Conservation (phyloP, 2,329 filamentous ascomycete species). For the Pezicula radicicola region DNA sequence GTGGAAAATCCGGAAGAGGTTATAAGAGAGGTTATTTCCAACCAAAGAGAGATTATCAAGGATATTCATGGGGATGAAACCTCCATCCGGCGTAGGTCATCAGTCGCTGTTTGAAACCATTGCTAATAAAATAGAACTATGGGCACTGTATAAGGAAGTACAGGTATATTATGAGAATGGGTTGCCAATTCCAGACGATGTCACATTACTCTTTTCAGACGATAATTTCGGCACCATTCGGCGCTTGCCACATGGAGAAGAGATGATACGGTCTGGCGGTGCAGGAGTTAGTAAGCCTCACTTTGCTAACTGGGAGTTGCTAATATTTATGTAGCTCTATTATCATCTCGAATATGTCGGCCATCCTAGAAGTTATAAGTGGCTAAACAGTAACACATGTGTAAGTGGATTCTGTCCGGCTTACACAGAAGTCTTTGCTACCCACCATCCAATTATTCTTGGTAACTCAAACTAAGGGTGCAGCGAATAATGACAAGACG, state of each 20-base stretch:
- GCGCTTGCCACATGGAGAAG: slow-evolving; percentile 53
- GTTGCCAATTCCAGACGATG: slow-evolving; percentile 59
- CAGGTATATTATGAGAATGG: slow-evolving; percentile 67
- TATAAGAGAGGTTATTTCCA: slow-evolving; percentile 53
- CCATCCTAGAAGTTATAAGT: slow-evolving; percentile 45
- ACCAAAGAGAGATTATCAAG: slow-evolving; percentile 55
- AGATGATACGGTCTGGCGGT: slow-evolving; percentile 53
- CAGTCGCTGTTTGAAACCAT: background rate
- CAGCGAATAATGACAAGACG: background rate
- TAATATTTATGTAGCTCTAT: slow-evolving; percentile 40
- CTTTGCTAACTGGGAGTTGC: slow-evolving; percentile 31
- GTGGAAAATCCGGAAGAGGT: slow-evolving; percentile 49
- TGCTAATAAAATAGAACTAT: slow-evolving; percentile 50
- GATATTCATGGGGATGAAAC: slow-evolving; percentile 47
- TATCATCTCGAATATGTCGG: slow-evolving; percentile 55
- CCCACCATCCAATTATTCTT: background rate
- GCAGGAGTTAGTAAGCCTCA: slow-evolving; percentile 43
- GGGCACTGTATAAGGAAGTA: slow-evolving; percentile 72
- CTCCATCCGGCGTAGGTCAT: slow-evolving; percentile 38
- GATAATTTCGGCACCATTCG: slow-evolving; percentile 67
- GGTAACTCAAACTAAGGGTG: background rate
- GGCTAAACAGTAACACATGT: slow-evolving; percentile 61
- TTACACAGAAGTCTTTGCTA: too few species aligned
- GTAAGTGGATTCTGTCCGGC: slow-evolving; percentile 24
- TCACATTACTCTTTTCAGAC: slow-evolving; percentile 65